phyloP scores from a whole-genome alignment of 2,329 filamentous ascomycete species.

The Colletotrichum liaoningense region DNA sequence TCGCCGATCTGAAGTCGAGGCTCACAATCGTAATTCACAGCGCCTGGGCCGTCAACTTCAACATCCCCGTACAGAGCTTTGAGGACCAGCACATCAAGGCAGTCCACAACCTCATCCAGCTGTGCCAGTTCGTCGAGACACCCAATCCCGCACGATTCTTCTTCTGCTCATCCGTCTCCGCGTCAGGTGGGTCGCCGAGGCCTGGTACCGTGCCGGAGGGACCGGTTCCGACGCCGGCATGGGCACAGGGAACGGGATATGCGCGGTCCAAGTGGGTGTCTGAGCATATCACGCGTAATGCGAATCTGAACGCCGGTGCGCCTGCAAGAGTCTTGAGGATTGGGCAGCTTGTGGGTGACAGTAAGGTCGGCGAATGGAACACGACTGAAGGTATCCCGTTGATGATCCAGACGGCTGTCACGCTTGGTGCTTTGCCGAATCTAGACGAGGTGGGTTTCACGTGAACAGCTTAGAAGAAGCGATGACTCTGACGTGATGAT shows the following conservation, averaged over 20 bases:
- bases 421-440: constrained; percentile 55
- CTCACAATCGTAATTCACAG: constrained; percentile 42
- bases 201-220: constrained; percentile 38
- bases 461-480: background rate
- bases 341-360: constrained; percentile 58
- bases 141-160: background rate
- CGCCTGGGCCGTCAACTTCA: constrained; percentile 39
- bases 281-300: constrained; percentile 52
- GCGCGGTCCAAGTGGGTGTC: constrained; percentile 56
- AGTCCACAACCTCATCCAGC: constrained; percentile 41
- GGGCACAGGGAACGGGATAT: background rate
- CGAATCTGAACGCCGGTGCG: constrained; percentile 2
- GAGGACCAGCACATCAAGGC: constrained; percentile 42
- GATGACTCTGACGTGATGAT: background rate
- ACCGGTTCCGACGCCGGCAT: background rate
- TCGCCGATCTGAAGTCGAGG: constrained; percentile 41
- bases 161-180: constrained; percentile 25
- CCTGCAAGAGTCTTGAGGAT: constrained; percentile 46
- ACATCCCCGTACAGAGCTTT: constrained; percentile 34
- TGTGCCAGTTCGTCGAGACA: constrained; percentile 47
- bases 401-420: constrained; percentile 57
- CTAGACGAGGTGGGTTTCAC: constrained; percentile 47
- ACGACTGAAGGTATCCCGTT: constrained; percentile 59
- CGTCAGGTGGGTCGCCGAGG: constrained; percentile 46
- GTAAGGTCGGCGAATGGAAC: constrained; percentile 57